These are phyloP conservation scores for Verticillium tricorpus DNA, from an alignment of 2,329 filamentous ascomycete genomes.

Conservation along the genomic window DNA sequence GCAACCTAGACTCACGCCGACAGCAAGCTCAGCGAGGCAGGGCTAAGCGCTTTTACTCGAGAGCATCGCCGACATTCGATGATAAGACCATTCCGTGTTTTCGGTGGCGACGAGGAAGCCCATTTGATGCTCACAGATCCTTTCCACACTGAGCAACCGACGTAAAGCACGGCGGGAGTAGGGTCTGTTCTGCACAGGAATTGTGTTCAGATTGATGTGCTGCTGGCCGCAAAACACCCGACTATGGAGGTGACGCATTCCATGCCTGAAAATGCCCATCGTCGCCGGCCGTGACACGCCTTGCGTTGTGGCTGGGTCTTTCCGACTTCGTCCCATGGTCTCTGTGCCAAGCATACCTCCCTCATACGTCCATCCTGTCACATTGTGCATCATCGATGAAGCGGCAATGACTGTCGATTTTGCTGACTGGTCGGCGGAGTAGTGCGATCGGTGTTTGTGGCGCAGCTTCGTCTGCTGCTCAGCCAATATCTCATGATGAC, in stretches of 20 bases:
- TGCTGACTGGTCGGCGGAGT: background rate
- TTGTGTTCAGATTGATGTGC: background rate
- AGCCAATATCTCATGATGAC: conserved; percentile 26
- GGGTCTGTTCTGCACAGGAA: background rate
- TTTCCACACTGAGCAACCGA: no score
- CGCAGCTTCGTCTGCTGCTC: background rate
- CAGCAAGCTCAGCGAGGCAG: background rate
- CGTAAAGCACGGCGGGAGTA: background rate
- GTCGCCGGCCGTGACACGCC: background rate
- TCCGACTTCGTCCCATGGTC: background rate
- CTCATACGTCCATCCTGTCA: background rate
- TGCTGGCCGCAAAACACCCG: background rate
- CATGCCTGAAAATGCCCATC: background rate
- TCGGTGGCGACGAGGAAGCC: no score
- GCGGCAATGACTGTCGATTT: background rate
- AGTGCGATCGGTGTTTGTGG: background rate
- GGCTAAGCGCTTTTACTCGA: no score
- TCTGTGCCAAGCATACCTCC: background rate
- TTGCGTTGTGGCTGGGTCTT: background rate
- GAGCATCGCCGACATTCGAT: no score
- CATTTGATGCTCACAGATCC: no score
- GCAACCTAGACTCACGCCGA: background rate
- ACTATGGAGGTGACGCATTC: background rate
- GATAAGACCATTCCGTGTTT: no score
- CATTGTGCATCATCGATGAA: background rate